These are phyloP conservation scores for Pythium angustatum DNA, from an alignment of 352 stramenopile genomes.

Conservation along the genomic window DNA sequence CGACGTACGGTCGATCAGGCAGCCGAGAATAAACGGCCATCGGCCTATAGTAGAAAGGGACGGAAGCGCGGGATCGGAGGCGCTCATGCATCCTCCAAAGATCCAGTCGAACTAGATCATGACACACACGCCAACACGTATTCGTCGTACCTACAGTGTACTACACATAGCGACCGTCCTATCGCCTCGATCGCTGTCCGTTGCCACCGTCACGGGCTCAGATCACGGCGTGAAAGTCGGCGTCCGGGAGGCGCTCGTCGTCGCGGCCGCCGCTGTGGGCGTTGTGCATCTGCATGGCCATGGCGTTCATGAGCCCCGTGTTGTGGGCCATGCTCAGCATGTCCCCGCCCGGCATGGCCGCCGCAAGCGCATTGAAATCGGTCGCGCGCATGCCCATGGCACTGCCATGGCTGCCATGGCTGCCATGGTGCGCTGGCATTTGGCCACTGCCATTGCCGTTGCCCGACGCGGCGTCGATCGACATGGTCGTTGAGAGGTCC, in stretches of 20 bases:
- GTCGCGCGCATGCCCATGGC: background rate
- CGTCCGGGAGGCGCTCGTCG: constrained; percentile 16
- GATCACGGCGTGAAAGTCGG: constrained; percentile 29
- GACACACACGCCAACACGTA: too few relatives aligned
- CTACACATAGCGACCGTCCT: too few relatives aligned
- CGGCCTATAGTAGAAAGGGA: too few relatives aligned
- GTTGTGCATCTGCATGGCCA: constrained; percentile 26
- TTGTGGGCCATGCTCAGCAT: constrained; percentile 28
- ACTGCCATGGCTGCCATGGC: background rate
- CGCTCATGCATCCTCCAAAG: too few relatives aligned
- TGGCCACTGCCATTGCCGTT: background rate
- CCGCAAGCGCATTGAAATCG: constrained; percentile 13
- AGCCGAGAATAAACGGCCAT: too few relatives aligned
- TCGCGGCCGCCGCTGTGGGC: background rate
- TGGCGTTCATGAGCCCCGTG: constrained; percentile 22
- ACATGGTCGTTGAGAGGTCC: constrained; percentile 25
- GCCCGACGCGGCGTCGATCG: constrained; percentile 14
- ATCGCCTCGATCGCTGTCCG: too few relatives aligned
- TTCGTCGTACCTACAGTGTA: too few relatives aligned
- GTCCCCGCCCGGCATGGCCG: constrained; percentile 8
- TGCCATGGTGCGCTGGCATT: too few relatives aligned
- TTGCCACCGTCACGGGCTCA: constrained; percentile 1
- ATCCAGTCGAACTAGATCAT: too few relatives aligned
- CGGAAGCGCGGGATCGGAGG: too few relatives aligned
- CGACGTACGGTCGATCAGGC: too few relatives aligned